Evolutionary conservation across 495 filamentous ascomycete species (phyloP).

Genomic region (Talaromyces ruber): DNA sequence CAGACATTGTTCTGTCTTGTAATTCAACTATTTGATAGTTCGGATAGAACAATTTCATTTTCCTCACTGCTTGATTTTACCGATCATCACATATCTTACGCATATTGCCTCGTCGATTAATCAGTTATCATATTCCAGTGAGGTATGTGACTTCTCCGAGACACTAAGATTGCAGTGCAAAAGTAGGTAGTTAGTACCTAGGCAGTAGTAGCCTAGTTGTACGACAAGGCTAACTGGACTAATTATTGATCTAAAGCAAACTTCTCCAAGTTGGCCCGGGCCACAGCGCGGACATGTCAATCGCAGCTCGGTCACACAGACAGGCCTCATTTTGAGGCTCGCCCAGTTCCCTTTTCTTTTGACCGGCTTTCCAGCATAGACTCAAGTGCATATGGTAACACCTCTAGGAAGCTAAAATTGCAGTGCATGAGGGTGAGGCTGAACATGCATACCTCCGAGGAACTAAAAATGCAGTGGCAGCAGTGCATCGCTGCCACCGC

Average conservation of each 20-base stretch:
- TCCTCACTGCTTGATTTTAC: neutral
- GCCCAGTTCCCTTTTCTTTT: no score
- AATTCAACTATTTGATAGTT: neutral
- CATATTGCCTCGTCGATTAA: neutral
- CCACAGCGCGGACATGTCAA: no score
- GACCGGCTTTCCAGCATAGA: no score
- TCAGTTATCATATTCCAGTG: no score
- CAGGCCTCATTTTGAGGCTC: no score
- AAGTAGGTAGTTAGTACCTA: neutral
- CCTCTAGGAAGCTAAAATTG: neutral
- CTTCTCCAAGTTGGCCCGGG: no score
- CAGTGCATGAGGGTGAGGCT: neutral
- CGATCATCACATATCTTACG: neutral
- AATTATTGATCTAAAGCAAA: no score
- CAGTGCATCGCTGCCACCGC: no score
- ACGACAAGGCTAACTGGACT: no score
- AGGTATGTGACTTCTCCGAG: neutral
- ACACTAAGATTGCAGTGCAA: neutral
- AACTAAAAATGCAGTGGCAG: neutral
- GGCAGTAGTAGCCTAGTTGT: no score
- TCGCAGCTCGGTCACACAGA: no score
- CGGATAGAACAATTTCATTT: neutral
- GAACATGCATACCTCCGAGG: neutral
- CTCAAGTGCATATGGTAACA: neutral
- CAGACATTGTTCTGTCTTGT: neutral